phyloP scores from a whole-genome alignment of 2,329 filamentous ascomycete genomes.

The Fusarium oligoseptatum region DNA sequence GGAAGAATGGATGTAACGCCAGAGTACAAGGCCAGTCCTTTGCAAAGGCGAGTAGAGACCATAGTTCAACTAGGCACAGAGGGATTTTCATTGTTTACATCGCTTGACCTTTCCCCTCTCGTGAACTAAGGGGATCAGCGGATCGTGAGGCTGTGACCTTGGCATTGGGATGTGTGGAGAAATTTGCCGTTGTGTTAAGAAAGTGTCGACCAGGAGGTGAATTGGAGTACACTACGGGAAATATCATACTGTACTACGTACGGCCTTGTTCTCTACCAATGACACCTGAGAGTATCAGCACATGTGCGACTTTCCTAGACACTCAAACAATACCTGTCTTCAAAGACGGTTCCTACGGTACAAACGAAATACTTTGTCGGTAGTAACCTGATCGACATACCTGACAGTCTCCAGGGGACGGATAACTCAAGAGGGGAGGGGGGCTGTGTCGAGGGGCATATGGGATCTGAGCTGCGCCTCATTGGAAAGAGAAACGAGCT shows the following conservation, averaged over 20 bases:
- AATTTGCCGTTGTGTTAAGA: not conserved
- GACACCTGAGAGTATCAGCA: not conserved
- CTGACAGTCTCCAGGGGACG: not conserved
- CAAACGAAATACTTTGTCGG: not conserved
- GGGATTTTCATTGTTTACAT: not conserved
- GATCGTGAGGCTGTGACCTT: not conserved
- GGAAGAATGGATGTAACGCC: not conserved
- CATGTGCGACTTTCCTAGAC: not conserved
- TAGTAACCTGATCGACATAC: not conserved
- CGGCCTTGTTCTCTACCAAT: not conserved
- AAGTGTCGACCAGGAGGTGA: not conserved
- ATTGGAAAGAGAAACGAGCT: not conserved
- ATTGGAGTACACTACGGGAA: not conserved
- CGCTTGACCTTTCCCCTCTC: not conserved
- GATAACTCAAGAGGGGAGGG: not conserved
- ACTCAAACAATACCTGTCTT: not conserved
- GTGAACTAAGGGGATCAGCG: not conserved
- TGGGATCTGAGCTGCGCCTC: constrained; percentile 7
- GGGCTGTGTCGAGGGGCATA: constrained; percentile 8
- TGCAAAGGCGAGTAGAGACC: not conserved
- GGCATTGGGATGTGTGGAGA: not conserved
- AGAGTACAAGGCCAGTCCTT: not conserved
- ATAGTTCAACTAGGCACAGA: not conserved
- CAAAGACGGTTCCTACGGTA: not conserved
- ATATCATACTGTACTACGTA: not conserved